Conservation (phyloP, 1,284 basidiomycete genomes). For the Coniferiporia weirii region DNA sequence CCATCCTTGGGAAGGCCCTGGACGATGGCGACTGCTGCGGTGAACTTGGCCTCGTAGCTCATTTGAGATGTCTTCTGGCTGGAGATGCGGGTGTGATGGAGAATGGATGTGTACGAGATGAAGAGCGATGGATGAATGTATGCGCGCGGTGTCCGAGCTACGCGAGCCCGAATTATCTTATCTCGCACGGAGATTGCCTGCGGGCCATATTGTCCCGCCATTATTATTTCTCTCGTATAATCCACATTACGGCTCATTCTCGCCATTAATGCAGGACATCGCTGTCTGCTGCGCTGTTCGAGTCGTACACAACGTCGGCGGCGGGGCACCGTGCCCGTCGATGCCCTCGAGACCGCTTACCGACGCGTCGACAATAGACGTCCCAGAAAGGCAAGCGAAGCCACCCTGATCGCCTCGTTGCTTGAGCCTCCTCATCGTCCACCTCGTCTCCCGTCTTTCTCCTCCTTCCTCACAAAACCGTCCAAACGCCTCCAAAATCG, state of each 20-base stretch:
- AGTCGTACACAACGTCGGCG: neutral
- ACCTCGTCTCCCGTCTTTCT: neutral
- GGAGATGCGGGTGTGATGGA: constrained; percentile 9
- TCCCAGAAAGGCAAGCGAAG: too few relatives aligned
- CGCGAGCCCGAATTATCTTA: neutral
- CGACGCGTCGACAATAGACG: too few relatives aligned
- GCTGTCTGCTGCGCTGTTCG: neutral
- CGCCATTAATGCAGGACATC: neutral
- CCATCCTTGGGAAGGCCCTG: constrained; percentile 74
- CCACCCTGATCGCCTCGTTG: neutral
- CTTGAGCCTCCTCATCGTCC: neutral
- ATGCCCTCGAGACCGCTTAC: neutral
- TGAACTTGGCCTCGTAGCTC: constrained; percentile 58
- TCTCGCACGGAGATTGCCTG: constrained; percentile 8
- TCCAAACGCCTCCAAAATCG: neutral
- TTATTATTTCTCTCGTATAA: neutral
- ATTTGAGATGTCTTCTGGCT: constrained; percentile 15
- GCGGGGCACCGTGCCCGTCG: neutral
- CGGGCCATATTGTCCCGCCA: neutral
- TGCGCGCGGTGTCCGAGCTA: neutral
- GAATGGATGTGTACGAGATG: constrained; percentile 1
- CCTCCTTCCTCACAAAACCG: neutral
- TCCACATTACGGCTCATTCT: neutral
- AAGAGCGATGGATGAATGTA: neutral
- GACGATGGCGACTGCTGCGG: constrained; percentile 75